Percentiles rank a stretch among this genome's conserved stretches.
Evolutionary conservation across 345 rosid species (phyloP).

Genomic region (Camelina neglecta): DNA sequence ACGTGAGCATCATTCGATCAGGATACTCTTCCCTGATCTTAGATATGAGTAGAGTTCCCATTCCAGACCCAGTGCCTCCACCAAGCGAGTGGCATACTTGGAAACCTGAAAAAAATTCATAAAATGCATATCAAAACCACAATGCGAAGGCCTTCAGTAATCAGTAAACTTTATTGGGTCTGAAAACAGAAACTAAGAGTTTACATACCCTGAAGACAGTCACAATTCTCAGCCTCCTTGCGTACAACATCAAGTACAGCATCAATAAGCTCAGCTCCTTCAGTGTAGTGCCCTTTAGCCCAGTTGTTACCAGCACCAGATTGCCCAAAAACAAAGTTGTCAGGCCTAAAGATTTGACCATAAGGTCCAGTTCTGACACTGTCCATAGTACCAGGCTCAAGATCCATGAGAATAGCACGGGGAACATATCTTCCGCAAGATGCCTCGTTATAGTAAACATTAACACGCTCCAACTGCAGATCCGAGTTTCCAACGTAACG

Average conservation of each 20-base stretch:
- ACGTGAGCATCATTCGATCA: constrained; percentile 87
- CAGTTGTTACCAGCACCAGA: constrained; percentile 87
- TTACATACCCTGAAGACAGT: constrained; percentile 66
- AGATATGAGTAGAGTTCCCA: constrained; percentile 79
- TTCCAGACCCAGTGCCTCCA: constrained; percentile 85
- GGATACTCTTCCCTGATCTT: constrained; percentile 81
- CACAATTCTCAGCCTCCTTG: constrained; percentile 82
- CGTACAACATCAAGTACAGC: constrained; percentile 78
- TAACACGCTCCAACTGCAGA: constrained; percentile 72
- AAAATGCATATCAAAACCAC: background rate
- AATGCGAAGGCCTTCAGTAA: too few species aligned
- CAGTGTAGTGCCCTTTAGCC: constrained; percentile 89
- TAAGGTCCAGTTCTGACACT: constrained; percentile 77
- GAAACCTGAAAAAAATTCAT: constrained; percentile 54
- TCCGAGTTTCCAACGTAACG: constrained; percentile 66
- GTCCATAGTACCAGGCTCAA: constrained; percentile 85
- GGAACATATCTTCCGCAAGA: constrained; percentile 80
- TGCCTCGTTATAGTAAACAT: constrained; percentile 81
- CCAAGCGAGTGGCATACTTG: constrained; percentile 87
- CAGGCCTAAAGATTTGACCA: constrained; percentile 76
- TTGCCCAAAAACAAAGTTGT: constrained; percentile 78
- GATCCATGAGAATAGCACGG: constrained; percentile 78
- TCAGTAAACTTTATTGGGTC: too few species aligned
- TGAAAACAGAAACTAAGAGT: too few species aligned
- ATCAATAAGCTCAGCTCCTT: constrained; percentile 84